Base-by-base conservation (phyloP, 495 filamentous ascomycete genomes). In the Neurospora intermedia region DNA sequence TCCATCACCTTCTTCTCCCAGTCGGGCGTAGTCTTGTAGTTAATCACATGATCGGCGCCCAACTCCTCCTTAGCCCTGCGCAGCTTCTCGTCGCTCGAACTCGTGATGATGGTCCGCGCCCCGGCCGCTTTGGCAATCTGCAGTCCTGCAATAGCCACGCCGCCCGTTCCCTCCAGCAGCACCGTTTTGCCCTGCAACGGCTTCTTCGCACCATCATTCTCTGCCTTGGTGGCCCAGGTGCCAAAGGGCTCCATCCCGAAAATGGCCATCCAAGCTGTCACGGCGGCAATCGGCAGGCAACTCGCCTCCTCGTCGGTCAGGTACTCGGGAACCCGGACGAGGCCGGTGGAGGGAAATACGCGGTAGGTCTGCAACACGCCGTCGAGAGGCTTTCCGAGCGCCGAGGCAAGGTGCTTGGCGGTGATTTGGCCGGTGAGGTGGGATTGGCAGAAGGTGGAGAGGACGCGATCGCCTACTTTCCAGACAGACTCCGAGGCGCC, bases 181-280 rank as follows among this genome's bases (percentile, higher is more conserved):
- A 87, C 76, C 42, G 74, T 80, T 75, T 84, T 79, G 2, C 76
- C 77, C 41, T 75, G 73, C 27, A 66, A 38, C 6, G 54, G 27
- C 54, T 66, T 62, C 16, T n/a, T n/a, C n/a, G n/a, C n/a, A n/a
- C 77, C 77, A 1, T 27, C 27, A 27, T 31, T n/a, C 10, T 76
- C 72, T 13, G 71, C 54, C 27, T 78, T 69, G 13, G 13, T 69
- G 13, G 13, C 15, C 54, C 27, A 66, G 23, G 27, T 35, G 0
- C 83, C 83, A n/a, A 85, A 73, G 3, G 86, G 84, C 11, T 83
- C 74, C 77, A 83, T 80, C 10, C 80, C 79, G 72, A 83, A 82
- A 41, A 86, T 74, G 1, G 81, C 75, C 81, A 84, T 85, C 83
- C 84, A 87, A 6, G 83, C 84, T 71, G 85, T 86, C 46, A 85